A percentile compares a stretch with the other conserved stretches of the same genome.
These are phyloP conservation scores for Grammothele lineata DNA, from an alignment of 768 basidiomycete species.

Conservation along the genomic window DNA sequence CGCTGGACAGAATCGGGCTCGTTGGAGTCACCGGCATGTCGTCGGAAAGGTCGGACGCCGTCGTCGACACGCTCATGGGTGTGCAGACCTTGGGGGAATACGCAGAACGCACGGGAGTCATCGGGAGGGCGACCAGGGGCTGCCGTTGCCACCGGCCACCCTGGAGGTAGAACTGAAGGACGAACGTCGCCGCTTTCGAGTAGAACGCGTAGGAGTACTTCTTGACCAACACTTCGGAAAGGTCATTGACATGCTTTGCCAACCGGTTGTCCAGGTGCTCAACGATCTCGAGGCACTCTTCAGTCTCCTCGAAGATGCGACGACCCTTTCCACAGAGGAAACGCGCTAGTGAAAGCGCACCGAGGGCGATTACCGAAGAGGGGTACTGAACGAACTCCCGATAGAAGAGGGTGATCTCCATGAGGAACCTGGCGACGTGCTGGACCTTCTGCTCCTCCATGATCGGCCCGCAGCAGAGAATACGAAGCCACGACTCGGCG, in stretches of 20 bases:
- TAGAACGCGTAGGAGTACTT: conserved; percentile 98
- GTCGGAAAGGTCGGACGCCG: conserved; percentile 71
- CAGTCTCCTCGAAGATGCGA: conserved; percentile 78
- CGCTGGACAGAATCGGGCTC: conserved; percentile 54
- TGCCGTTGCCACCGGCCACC: conserved; percentile 70
- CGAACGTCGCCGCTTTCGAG: conserved; percentile 90
- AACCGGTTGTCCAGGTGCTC: conserved; percentile 83
- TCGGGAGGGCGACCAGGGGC: conserved; percentile 46
- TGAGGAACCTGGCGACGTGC: conserved; percentile 94
- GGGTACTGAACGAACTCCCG: conserved; percentile 88
- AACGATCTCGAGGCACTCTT: conserved; percentile 79
- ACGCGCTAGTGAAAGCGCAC: conserved; percentile 83
- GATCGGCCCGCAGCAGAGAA: conserved; percentile 69
- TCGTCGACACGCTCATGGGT: conserved; percentile 71
- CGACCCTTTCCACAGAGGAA: conserved; percentile 81
- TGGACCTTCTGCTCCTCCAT: conserved; percentile 88
- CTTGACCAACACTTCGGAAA: conserved; percentile 94
- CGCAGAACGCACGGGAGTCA: conserved; percentile 58
- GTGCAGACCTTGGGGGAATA: conserved; percentile 53
- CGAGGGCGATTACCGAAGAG: conserved; percentile 86
- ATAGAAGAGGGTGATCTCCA: conserved; percentile 99
- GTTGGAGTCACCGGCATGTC: conserved; percentile 83
- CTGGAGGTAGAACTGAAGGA: conserved; percentile 90
- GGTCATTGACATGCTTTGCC: conserved; percentile 82
- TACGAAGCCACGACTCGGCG: conserved; percentile 94